Conservation (phyloP, 768 basidiomycete genomes). For the Xerocomellus intermedius region DNA sequence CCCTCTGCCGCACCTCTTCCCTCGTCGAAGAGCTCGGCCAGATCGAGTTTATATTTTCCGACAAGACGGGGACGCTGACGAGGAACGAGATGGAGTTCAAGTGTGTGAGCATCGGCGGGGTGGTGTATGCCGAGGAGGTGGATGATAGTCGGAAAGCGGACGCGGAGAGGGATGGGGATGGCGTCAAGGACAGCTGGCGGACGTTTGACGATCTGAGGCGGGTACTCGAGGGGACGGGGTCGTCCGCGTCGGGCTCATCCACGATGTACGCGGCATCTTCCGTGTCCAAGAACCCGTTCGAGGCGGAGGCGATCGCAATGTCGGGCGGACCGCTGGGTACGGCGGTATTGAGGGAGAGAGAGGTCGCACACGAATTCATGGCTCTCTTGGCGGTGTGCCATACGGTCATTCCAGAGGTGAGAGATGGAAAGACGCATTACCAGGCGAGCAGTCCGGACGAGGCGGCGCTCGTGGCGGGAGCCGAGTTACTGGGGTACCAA, state of each 20-base stretch:
- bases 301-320: constrained; percentile 30
- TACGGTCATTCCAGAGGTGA: constrained; percentile 94
- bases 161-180: constrained; percentile 38
- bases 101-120: constrained; percentile 84
- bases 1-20: constrained; percentile 95
- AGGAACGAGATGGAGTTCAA: constrained; percentile 99
- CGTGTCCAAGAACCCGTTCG: constrained; percentile 54
- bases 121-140: constrained; percentile 86
- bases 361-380: constrained; percentile 68
- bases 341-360: constrained; percentile 36
- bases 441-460: constrained; percentile 99
- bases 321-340: neutral
- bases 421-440: constrained; percentile 85
- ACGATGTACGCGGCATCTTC: too few species aligned
- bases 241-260: neutral
- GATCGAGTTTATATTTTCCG: constrained; percentile 94
- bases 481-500: constrained; percentile 86
- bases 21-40: constrained; percentile 98
- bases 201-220: constrained; percentile 75
- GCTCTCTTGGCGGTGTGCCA: constrained; percentile 92
- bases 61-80: constrained; percentile 94
- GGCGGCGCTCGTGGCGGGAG: constrained; percentile 92
- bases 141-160: constrained; percentile 81
- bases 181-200: constrained; percentile 57
- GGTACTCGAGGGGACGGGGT: constrained; percentile 44